Conservation (phyloP, 768 basidiomycete species). For the Termitomyces sp. region DNA sequence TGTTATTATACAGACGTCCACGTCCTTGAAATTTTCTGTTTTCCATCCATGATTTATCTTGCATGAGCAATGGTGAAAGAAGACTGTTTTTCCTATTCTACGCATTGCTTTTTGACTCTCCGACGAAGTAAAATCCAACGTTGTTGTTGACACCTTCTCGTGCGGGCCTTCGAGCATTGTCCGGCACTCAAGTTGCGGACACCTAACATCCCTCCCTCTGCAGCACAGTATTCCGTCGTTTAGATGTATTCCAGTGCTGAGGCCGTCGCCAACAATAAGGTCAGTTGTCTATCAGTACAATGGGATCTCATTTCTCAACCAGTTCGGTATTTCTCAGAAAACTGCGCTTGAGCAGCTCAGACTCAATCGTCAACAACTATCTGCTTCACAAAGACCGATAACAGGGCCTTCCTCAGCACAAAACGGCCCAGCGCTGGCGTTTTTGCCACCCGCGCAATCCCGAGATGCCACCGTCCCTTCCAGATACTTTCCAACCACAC, state of each 20-base stretch:
- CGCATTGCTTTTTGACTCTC: slow-evolving; percentile 44
- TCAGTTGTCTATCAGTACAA: slow-evolving; percentile 27
- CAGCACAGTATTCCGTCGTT: slow-evolving; percentile 13
- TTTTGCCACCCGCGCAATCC: slow-evolving; percentile 56
- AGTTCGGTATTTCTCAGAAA: slow-evolving; percentile 22
- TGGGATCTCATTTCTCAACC: slow-evolving; percentile 14
- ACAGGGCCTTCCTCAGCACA: slow-evolving; percentile 24
- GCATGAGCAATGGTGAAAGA: neutral
- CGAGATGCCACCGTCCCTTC: slow-evolving; percentile 71
- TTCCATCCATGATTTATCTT: neutral
- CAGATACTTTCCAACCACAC: slow-evolving; percentile 50
- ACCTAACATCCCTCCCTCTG: slow-evolving; percentile 10
- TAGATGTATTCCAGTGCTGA: slow-evolving; percentile 49
- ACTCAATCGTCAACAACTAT: slow-evolving; percentile 34
- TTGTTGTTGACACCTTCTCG: slow-evolving; percentile 17
- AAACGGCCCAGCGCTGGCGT: slow-evolving; percentile 20
- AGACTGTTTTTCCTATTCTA: neutral
- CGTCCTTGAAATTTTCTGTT: neutral
- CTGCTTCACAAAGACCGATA: slow-evolving; percentile 23
- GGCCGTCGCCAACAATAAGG: slow-evolving; percentile 45
- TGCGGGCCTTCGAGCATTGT: slow-evolving; percentile 8
- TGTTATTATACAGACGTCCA: neutral
- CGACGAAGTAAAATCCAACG: slow-evolving; percentile 30
- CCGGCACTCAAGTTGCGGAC: slow-evolving; percentile 7
- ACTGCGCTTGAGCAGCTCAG: slow-evolving; percentile 47